Evolutionary conservation across 345 rosid species (phyloP), one percentile per base, ranked within the genome.

Genomic region (Citrus trifoliata): DNA sequence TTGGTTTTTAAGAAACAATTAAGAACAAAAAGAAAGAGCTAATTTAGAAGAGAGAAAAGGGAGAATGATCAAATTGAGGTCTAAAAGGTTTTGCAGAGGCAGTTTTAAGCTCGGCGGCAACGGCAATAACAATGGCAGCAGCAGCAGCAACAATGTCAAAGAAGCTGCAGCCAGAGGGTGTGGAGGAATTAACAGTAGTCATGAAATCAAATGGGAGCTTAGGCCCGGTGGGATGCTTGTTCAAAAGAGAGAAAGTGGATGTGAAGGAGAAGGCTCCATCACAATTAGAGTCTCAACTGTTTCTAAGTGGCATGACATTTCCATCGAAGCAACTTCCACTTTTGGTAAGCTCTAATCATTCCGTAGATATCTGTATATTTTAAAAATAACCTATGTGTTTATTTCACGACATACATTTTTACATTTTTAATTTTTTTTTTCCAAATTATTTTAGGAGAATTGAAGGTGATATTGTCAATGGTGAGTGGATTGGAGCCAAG

Each of bases 221-320:
- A 83, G 95, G 80, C 97, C 97, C 38, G 98, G 98, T 60, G 98
- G 97, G 16, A 90, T 95, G 98, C 93, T 95, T 56, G 98, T 95
- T 81, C 98, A 95, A 51, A 93, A 89, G 85, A 89, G 97, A 80
- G 93, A 83, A 10, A 66, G 83, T 65, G 79, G 80, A 64, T 69
- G 83, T 67, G 73, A 25, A 62, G 89, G 78, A 25, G 92, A 88
- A 35, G 79, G 75, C 79, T 37, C 86, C 81, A 90, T 94, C 83
- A 82, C 88, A 14, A 46, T 92, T 10, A 92, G 91, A 82, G 91
- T 93, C 84, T 91, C 97, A 7, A 88, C 92, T 67, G 90, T 90
- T 79, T 80, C 94, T 53, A 86, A 86, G 68, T 89, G 80, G 76
- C 97, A 89, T 82, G 85, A 89, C 78, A 93, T 93, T 48, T 91